Conservation (phyloP, 2,329 filamentous ascomycete genomes). For the Aureobasidium pullulans region DNA sequence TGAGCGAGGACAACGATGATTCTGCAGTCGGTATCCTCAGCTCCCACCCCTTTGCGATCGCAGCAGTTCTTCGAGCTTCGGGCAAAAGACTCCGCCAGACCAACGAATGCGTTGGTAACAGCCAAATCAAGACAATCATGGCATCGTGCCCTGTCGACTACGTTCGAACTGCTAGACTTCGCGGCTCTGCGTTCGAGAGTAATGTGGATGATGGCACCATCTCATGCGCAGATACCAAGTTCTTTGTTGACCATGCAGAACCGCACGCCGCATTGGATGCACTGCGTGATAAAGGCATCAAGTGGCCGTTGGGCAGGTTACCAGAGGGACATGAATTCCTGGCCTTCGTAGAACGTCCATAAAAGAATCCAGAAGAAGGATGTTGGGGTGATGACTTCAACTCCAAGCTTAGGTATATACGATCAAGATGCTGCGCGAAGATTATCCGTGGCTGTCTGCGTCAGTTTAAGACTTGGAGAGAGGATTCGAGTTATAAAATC, state of each 20-base stretch:
- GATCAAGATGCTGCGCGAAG: conserved; percentile 65
- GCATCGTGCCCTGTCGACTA: not conserved
- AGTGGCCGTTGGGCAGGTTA: not conserved
- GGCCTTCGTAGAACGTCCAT: not conserved
- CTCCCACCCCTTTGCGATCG: not conserved
- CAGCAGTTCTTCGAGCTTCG: not conserved
- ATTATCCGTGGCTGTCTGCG: conserved; percentile 64
- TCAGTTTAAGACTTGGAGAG: conserved; percentile 18
- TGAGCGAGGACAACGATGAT: not conserved
- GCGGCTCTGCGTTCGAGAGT: not conserved
- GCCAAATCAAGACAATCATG: not conserved
- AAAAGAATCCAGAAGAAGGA: not conserved
- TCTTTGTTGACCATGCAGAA: conserved; percentile 6
- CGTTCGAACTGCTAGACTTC: not conserved
- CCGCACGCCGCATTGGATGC: not conserved
- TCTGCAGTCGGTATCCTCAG: not conserved
- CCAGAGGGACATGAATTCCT: conserved; percentile 4
- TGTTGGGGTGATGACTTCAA: not conserved
- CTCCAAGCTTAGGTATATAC: too few relatives aligned
- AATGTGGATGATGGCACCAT: not conserved
- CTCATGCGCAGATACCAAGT: not conserved
- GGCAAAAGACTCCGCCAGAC: not conserved
- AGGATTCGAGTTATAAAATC: conserved; percentile 13
- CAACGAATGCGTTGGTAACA: not conserved
- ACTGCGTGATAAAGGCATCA: not conserved